Evolutionary conservation across 345 rosid genomes (phyloP).

Genomic region (Eucalyptus leucophloia): DNA sequence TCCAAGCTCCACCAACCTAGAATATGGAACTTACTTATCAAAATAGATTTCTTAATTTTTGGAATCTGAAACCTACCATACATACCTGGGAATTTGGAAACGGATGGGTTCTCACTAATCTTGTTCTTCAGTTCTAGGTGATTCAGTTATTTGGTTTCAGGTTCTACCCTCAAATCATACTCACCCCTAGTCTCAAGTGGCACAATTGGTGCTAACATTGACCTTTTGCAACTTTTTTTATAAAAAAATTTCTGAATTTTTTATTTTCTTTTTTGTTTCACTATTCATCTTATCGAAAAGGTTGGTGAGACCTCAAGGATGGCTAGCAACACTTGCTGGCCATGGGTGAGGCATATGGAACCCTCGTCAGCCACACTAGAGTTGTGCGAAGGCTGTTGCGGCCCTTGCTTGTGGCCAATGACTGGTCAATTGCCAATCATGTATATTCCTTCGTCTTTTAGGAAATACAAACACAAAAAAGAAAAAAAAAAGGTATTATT

Average conservation of each 20-base stretch:
- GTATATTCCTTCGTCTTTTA: not conserved
- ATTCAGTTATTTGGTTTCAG: too few relatives aligned
- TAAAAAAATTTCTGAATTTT: not conserved
- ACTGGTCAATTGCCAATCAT: accelerated
- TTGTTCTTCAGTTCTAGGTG: accelerated
- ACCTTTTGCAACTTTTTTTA: too few relatives aligned
- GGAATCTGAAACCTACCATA: too few relatives aligned
- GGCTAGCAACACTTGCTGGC: not conserved
- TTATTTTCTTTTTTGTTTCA: not conserved
- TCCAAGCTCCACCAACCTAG: too few relatives aligned
- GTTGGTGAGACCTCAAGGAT: not conserved
- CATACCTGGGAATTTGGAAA: too few relatives aligned
- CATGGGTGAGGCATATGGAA: not conserved
- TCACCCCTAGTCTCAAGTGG: too few relatives aligned
- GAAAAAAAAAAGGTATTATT: not conserved
- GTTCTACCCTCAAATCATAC: too few relatives aligned
- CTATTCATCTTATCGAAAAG: not conserved
- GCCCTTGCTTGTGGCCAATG: not conserved
- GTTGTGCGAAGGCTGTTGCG: not conserved
- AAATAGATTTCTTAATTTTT: too few relatives aligned
- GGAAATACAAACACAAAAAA: not conserved
- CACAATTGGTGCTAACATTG: not conserved
- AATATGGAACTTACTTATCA: too few relatives aligned
- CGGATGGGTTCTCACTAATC: too few relatives aligned
- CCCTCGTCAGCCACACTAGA: not conserved